Base-by-base conservation (phyloP, 257 asterid genomes). In the Nicotiana noctiflora region DNA sequence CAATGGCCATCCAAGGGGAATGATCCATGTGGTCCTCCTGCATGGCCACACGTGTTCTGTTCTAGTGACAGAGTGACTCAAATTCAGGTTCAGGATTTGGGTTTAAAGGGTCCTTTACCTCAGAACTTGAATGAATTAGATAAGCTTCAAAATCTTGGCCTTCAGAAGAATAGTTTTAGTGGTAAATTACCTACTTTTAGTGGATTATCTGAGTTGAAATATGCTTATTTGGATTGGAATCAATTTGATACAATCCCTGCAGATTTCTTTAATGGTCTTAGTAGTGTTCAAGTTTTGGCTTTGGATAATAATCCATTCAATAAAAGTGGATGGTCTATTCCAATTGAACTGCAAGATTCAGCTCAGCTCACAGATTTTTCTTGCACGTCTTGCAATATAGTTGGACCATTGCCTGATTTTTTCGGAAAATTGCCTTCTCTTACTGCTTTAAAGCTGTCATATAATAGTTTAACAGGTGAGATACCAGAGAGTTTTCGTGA, bases 21-120 rank as follows among this genome's bases (percentile, higher is more conserved):
- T 56, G 97, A 94, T 81, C 97, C 97, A 0, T 94, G 98, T 81
- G 97, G 94, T 13, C 92, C 97, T 76, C 98, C 97, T 76, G 75
- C 91, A 37, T 94, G 97, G 98, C 91, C 93, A 23, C 91, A 90
- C 70, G 88, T 92, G 63, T 79, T 88, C 87, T 94, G 98, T 79
- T 88, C 93, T 46, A 79, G 88, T 19, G 91, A 89, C 81, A 86
- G 94, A 85, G 90, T 94, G 52, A 90, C 97, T 11, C 98, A 92
- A 87, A 92, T 94, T 91, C 98, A 94, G 89, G 96, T 90, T 12
- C 90, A 90, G 68, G 84, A 85, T 9, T 85, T 94, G 63, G 97
- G 95, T 10, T 74, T 94, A 15, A 87, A 89, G 70, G 98, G 98
- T 10, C 82, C 89, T 84, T 81, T 94, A 87, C 97, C 98, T 23